Conservation (phyloP, 441 rosid species). For the Syzygium syzygioides region DNA sequence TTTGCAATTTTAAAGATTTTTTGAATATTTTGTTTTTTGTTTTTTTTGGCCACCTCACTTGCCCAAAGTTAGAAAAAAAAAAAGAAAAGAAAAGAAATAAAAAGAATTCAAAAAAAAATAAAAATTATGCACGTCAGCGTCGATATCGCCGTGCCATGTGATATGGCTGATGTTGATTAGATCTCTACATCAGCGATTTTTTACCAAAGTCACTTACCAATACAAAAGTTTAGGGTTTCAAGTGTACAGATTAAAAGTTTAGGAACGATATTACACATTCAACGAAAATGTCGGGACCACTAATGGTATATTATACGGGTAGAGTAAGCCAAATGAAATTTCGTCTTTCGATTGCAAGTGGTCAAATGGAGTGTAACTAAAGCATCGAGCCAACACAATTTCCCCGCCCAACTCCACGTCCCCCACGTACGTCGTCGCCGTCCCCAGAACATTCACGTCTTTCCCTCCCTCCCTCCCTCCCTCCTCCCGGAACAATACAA, state of each 20-base stretch:
- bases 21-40: not conserved
- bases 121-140: accelerated
- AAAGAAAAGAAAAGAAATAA: no score
- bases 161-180: not conserved
- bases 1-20: not conserved
- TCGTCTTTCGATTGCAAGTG: not conserved
- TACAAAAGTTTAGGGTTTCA: not conserved
- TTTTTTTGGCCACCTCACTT: accelerated
- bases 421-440: not conserved
- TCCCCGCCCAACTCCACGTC: not conserved
- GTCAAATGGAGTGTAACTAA: not conserved
- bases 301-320: no score
- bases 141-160: accelerated
- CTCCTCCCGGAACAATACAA: not conserved
- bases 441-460: not conserved
- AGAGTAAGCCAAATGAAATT: not conserved
- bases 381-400: not conserved
- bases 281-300: not conserved
- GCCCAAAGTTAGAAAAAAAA: not conserved
- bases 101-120: not conserved
- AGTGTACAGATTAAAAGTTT: accelerated
- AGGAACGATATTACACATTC: accelerated
- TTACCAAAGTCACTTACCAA: accelerated
- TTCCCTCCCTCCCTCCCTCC: not conserved
- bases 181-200: accelerated